Conservation (phyloP, 352 stramenopile species). For the Elongisporangium senticosum region DNA sequence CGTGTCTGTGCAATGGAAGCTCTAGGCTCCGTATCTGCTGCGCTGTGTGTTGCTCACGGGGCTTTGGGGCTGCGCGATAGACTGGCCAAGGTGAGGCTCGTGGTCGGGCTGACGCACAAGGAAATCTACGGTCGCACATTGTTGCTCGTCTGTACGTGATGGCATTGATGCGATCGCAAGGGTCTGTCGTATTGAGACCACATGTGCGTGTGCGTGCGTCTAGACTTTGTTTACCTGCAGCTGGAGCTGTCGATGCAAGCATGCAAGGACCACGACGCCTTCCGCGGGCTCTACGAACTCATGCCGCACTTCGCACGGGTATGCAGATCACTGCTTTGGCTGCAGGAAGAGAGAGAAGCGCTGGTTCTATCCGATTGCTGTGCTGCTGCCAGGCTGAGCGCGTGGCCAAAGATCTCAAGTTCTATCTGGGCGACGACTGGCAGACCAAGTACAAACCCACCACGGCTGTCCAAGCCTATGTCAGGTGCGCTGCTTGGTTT, state of each 20-base stretch:
- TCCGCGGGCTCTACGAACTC: conserved; percentile 36
- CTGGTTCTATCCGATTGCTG: too few species aligned
- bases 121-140: conserved; percentile 57
- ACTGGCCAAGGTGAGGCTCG: conserved; percentile 62
- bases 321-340: neutral
- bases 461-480: conserved; percentile 41
- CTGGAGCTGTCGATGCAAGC: conserved; percentile 44
- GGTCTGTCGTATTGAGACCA: neutral
- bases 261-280: conserved; percentile 34
- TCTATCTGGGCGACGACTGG: conserved; percentile 60
- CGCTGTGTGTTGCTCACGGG: neutral
- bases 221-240: conserved; percentile 66
- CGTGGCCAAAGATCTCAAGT: conserved; percentile 57
- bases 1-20: neutral
- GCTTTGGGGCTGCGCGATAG: conserved; percentile 12
- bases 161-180: conserved; percentile 1
- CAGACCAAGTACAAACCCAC: conserved; percentile 45
- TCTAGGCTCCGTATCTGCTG: neutral
- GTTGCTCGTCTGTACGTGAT: conserved; percentile 61
- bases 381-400: conserved; percentile 28
- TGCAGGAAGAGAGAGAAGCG: neutral
- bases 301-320: conserved; percentile 42
- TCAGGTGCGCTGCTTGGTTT: conserved; percentile 25
- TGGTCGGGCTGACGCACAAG: conserved; percentile 59
- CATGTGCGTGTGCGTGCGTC: neutral